phyloP scores from a whole-genome alignment of 2,329 filamentous ascomycete species.

The Phyllosticta ampelicida region DNA sequence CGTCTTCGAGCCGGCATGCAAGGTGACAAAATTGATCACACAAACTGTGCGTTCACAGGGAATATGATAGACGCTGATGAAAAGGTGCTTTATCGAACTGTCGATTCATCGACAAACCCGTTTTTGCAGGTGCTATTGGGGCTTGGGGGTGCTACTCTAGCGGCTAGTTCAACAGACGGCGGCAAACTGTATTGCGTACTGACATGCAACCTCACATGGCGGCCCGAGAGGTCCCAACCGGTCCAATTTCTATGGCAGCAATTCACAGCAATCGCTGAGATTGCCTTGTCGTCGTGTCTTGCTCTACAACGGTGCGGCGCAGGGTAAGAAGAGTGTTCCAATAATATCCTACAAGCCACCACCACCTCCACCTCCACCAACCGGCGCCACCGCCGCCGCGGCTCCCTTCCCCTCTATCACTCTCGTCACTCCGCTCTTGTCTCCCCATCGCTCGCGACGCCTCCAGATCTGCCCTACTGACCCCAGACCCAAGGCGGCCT shows the following conservation, averaged over 20 bases:
- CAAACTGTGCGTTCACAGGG: neutral
- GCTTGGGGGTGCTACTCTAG: neutral
- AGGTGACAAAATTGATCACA: neutral
- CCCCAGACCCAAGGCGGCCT: neutral
- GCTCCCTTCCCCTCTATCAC: neutral
- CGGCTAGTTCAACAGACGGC: neutral
- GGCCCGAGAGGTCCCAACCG: neutral
- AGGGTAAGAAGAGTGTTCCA: neutral
- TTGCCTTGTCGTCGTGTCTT: neutral
- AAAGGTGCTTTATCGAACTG: neutral
- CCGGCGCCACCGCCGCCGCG: no score
- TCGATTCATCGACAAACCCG: neutral
- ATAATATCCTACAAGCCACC: neutral
- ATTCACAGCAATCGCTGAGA: neutral
- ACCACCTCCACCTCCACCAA: neutral
- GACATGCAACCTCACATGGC: neutral
- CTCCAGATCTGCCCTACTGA: neutral
- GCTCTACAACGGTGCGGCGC: neutral
- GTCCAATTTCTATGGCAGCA: neutral
- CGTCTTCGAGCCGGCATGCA: neutral
- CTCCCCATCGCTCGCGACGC: no score
- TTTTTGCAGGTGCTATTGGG: neutral
- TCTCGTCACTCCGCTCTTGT: no score
- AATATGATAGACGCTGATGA: neutral
- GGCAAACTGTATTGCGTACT: neutral